A percentile compares a stretch with the other conserved stretches of the same genome.
phyloP scores from a whole-genome alignment of 495 filamentous ascomycete genomes.

The Evernia prunastri region DNA sequence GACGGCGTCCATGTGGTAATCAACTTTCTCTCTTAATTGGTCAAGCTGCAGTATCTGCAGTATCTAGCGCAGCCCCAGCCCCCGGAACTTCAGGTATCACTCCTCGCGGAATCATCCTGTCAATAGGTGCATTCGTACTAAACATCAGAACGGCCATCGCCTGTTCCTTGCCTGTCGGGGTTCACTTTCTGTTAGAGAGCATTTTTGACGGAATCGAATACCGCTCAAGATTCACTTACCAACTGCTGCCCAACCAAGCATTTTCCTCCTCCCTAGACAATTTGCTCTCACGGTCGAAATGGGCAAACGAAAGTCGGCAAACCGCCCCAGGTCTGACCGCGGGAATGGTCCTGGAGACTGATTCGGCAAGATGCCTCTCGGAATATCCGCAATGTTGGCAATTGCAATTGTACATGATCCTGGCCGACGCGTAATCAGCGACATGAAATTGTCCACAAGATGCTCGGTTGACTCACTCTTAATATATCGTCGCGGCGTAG shows the following conservation, averaged over 20 bases:
- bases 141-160: slow-evolving; percentile 4
- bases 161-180: neutral
- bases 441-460: neutral
- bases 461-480: neutral
- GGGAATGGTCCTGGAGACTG: slow-evolving; percentile 9
- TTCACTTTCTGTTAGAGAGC: neutral
- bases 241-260: slow-evolving; percentile 1
- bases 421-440: neutral
- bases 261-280: neutral
- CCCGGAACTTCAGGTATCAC: neutral
- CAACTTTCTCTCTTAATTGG: neutral
- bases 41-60: neutral
- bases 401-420: slow-evolving; percentile 10
- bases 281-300: neutral
- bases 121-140: slow-evolving; percentile 4
- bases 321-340: neutral
- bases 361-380: neutral
- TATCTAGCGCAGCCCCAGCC: neutral
- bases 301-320: neutral
- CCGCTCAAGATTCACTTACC: neutral
- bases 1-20: neutral
- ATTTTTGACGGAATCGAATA: neutral
- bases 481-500: slow-evolving; percentile 10
- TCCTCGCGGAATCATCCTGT: slow-evolving; percentile 11
- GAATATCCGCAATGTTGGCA: slow-evolving; percentile 10